Evolutionary conservation across 2,329 filamentous ascomycete genomes (phyloP).

Genomic region (Parafenestella ontariensis): DNA sequence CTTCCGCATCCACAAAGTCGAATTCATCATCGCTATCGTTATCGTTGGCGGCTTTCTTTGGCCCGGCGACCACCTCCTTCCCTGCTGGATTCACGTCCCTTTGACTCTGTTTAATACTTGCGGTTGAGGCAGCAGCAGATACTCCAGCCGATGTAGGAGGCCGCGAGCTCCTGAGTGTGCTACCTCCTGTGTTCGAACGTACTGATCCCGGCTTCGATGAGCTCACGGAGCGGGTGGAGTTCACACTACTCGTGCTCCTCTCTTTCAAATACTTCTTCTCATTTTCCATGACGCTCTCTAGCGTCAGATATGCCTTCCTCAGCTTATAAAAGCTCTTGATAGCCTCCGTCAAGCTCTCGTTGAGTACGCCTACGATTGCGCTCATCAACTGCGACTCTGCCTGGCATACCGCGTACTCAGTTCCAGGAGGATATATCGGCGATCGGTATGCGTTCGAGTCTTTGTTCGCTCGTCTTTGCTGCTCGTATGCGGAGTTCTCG

Average conservation of each 20-base stretch:
- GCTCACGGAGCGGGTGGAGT: constrained; percentile 23
- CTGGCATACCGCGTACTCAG: constrained; percentile 84
- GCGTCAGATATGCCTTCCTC: constrained; percentile 82
- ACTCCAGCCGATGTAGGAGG: constrained; percentile 17
- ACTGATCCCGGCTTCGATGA: constrained; percentile 35
- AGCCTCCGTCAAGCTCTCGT: constrained; percentile 90
- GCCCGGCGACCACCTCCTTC: constrained; percentile 8
- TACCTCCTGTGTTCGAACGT: constrained; percentile 17
- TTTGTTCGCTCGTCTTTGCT: constrained; percentile 77
- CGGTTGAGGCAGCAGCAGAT: constrained; percentile 22
- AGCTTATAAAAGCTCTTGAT: constrained; percentile 93
- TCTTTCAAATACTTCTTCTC: constrained; percentile 67
- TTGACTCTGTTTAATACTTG: constrained; percentile 22
- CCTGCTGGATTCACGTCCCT: constrained; percentile 3
- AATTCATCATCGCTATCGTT: constrained; percentile 44
- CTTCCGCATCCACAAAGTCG: constrained; percentile 67
- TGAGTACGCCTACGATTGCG: constrained; percentile 86
- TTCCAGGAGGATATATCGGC: constrained; percentile 79
- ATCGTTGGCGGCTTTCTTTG: constrained; percentile 21
- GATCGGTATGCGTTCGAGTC: constrained; percentile 64
- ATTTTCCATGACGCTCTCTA: constrained; percentile 79
- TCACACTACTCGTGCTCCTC: constrained; percentile 45
- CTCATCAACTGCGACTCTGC: constrained; percentile 89
- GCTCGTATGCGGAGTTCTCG: constrained; percentile 76
- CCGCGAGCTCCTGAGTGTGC: constrained; percentile 13